Evolutionary conservation across 495 filamentous ascomycete species (phyloP).

Genomic region (Tuber indicum): DNA sequence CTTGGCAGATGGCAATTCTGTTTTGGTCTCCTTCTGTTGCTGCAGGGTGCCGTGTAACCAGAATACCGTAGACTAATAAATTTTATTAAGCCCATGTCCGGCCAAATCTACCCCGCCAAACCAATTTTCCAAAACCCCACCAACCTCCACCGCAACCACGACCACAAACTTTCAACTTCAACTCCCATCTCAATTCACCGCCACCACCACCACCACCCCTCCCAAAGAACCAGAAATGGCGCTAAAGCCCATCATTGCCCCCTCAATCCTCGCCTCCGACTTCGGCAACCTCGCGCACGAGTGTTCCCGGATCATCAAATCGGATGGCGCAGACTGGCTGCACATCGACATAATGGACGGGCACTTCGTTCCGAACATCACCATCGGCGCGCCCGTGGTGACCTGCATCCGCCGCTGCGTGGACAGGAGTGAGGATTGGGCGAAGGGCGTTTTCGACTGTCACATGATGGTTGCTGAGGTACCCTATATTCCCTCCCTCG

Average conservation of each 20-base stretch:
- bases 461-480: slow-evolving; percentile 99
- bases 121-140: neutral
- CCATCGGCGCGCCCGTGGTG: slow-evolving; percentile 89
- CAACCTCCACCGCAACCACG: slow-evolving; percentile 1
- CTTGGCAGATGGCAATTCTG: no score
- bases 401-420: slow-evolving; percentile 85
- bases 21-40: no score
- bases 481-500: slow-evolving; percentile 28
- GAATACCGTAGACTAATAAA: no score
- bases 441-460: slow-evolving; percentile 92
- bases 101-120: neutral
- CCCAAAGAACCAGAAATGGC: slow-evolving; percentile 53
- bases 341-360: slow-evolving; percentile 94
- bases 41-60: no score
- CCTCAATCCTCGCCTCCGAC: slow-evolving; percentile 94
- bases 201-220: neutral
- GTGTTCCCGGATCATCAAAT: slow-evolving; percentile 69
- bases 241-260: slow-evolving; percentile 87
- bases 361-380: slow-evolving; percentile 98
- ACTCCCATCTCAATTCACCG: slow-evolving; percentile 1
- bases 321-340: slow-evolving; percentile 79
- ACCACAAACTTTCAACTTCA: neutral
- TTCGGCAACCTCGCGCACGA: slow-evolving; percentile 79
- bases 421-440: slow-evolving; percentile 51
- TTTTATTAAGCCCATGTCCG: neutral